Evolutionary conservation across 2,329 filamentous ascomycete species (phyloP).

Genomic region (Raffaelea ambrosiae): DNA sequence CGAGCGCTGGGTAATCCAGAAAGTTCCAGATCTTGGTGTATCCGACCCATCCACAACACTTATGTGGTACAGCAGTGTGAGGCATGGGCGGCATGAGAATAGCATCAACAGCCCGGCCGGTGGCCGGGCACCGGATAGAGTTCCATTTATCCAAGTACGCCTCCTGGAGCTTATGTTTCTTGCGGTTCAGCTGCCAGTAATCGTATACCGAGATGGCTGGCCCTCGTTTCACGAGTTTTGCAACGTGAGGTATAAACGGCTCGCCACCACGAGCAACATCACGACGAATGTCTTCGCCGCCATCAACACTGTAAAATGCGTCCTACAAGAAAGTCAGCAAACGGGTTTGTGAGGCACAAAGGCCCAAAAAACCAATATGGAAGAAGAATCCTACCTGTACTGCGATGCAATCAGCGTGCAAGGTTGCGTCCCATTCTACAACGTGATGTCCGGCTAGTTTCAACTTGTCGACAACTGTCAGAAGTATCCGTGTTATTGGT

Average conservation of each 20-base stretch:
- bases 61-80: conserved; percentile 44
- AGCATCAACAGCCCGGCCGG: conserved; percentile 42
- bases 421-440: conserved; percentile 39
- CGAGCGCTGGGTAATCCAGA: conserved; percentile 51
- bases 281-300: conserved; percentile 51
- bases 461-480: conserved; percentile 30
- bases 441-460: conserved; percentile 41
- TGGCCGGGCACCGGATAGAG: conserved; percentile 26
- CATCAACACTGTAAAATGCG: conserved; percentile 52
- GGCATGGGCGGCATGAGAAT: conserved; percentile 52
- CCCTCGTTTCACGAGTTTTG: conserved; percentile 44
- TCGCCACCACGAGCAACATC: conserved; percentile 48
- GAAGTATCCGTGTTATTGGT: conserved; percentile 47
- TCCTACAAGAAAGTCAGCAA: conserved; percentile 26
- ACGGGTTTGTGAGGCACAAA: not conserved
- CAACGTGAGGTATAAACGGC: conserved; percentile 49
- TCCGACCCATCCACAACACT: conserved; percentile 36
- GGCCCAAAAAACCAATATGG: not conserved
- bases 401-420: conserved; percentile 39
- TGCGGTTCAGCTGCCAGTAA: conserved; percentile 59
- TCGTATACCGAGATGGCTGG: conserved; percentile 51
- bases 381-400: conserved; percentile 1
- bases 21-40: conserved; percentile 57
- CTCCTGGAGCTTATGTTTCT: conserved; percentile 44
- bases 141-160: conserved; percentile 53